Evolutionary conservation across 2,329 filamentous ascomycete species (phyloP), one percentile per base, ranked within the genome.

Genomic region (Monilinia fructigena): DNA sequence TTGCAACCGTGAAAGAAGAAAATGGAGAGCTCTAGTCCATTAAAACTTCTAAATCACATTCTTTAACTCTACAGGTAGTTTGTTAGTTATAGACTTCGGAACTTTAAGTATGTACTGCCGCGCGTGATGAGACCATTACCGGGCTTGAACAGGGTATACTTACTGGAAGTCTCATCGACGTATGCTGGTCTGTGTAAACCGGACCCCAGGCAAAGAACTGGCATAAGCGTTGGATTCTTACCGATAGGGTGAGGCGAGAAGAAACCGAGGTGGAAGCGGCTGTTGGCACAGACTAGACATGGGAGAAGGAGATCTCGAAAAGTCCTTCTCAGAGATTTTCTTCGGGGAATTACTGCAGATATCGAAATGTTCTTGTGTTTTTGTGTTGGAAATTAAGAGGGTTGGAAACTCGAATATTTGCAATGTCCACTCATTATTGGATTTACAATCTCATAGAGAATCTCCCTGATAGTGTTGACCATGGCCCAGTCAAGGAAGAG

Each of bases 141-240:
- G 47, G 35, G 16, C n/a, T 60, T 45, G 14, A 48, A 16, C 28
- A 4, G 20, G n/a, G 26, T 23, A 31, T 23, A 60, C 31, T 14
- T 53, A 35, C n/a, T 40, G 47, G 45, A n/a, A 60, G 23, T 23
- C 47, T 60, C 38, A 8, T 38, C 45, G 10, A 6, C 12, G 55
- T 50, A 58, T 23, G 23, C 26, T 53, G 63, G 55, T n/a, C 55
- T 65, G 55, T 65, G 63, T 65, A 38, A 60, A 8, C 53, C 16
- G 35, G 35, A 38, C n/a, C 23, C 40, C 26, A 31, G 20, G 50
- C 38, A 63, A 23, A 35, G 23, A 31, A 40, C 28, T 55, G 60
- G 31, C 14, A 50, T 48, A 50, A 60, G 48, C 42, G 31, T 48
- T 58, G 54, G 42, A 50, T 58, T 50, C 50, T 58, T 18, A 40